Conservation (phyloP, 257 asterid genomes). For the Nicotiana otophora region DNA sequence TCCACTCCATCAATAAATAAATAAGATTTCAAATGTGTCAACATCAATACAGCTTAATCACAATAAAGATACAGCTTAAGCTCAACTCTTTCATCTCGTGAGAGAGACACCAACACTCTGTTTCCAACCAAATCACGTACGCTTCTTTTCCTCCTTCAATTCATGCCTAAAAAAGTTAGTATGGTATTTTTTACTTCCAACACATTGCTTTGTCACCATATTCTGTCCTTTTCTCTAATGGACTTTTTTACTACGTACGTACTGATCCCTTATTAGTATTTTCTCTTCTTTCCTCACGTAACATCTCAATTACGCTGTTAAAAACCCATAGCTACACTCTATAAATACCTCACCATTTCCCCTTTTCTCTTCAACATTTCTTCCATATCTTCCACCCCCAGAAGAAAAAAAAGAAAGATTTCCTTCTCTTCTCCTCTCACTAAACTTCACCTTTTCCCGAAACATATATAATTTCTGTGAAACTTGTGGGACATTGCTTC, state of each 20-base stretch:
- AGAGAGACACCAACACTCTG: background rate
- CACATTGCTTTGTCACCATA: conserved; percentile 7
- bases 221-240: background rate
- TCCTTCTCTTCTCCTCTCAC: background rate
- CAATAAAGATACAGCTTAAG: conserved; percentile 22
- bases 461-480: background rate
- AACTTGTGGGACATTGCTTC: background rate
- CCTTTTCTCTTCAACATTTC: background rate
- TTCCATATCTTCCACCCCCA: background rate
- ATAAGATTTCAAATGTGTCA: conserved; percentile 17
- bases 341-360: conserved; percentile 1
- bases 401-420: background rate
- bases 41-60: conserved; percentile 36
- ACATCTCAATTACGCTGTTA: background rate
- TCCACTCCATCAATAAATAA: background rate
- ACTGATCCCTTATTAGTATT: no score
- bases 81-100: conserved; percentile 24
- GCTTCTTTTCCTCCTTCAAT: background rate
- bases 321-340: background rate
- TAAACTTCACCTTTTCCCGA: background rate
- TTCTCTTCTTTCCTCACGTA: background rate
- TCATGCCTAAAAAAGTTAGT: background rate
- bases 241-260: background rate
- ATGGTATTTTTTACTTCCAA: background rate
- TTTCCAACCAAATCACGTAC: background rate